Conservation (phyloP, 2,329 filamentous ascomycete species). For the Penicillium capsulatum region DNA sequence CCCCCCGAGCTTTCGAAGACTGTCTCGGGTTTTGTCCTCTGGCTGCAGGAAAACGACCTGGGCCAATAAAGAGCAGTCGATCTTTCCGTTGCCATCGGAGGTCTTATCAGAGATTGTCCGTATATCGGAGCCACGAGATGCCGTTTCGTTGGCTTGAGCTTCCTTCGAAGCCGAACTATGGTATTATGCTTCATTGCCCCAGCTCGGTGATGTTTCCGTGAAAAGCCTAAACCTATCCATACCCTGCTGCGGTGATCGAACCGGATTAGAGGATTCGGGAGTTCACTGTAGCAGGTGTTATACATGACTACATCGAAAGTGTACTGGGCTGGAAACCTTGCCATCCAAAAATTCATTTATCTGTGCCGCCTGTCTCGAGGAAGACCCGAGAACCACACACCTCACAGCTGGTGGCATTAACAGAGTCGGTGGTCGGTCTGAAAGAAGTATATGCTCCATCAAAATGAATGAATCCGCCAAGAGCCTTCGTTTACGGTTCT, state of each 20-base stretch:
- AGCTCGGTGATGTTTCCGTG: conserved; percentile 15
- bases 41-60: conserved; percentile 19
- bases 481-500: conserved; percentile 16
- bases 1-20: conserved; percentile 24
- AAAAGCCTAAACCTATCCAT: conserved; percentile 17
- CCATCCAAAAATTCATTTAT: conserved; percentile 6
- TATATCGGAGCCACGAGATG: conserved; percentile 16
- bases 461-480: conserved; percentile 4
- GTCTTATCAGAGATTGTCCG: conserved; percentile 14
- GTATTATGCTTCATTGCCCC: conserved; percentile 23
- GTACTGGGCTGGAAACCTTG: conserved; percentile 5
- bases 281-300: conserved; percentile 18
- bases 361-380: conserved; percentile 1
- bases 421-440: background rate
- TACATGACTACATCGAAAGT: conserved; percentile 12
- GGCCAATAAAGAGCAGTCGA: conserved; percentile 15
- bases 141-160: conserved; percentile 21
- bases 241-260: conserved; percentile 23
- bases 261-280: conserved; percentile 9
- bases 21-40: conserved; percentile 21
- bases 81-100: conserved; percentile 9
- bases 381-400: background rate
- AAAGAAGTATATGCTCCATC: conserved; percentile 8
- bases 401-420: background rate
- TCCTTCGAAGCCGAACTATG: conserved; percentile 17